phyloP scores from a whole-genome alignment of 805 yeast species.

The Vanderwaltozyma yarrowii region DNA sequence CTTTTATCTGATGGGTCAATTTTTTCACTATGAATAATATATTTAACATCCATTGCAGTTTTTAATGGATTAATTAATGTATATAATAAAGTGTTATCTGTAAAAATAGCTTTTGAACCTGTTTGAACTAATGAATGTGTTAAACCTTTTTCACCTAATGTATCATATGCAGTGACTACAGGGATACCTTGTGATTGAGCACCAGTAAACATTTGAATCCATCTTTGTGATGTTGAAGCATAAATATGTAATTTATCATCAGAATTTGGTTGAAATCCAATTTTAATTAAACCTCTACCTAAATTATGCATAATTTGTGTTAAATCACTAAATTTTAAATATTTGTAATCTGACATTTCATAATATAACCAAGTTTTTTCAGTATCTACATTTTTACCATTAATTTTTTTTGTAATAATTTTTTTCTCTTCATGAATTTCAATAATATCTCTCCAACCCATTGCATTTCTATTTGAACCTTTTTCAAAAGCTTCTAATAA shows the following conservation, averaged over 20 bases:
- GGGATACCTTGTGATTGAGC: conserved; percentile 72
- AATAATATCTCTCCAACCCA: conserved; percentile 71
- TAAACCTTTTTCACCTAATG: conserved; percentile 81
- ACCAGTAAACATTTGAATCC: conserved; percentile 85
- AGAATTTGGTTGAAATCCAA: conserved; percentile 59
- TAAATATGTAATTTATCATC: conserved; percentile 66
- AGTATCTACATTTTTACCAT: conserved; percentile 61
- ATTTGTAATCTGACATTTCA: conserved; percentile 67
- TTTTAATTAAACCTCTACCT: conserved; percentile 66
- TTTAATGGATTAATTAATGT: conserved; percentile 65
- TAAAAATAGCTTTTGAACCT: conserved; percentile 64
- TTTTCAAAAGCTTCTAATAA: conserved; percentile 49
- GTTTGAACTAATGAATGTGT: conserved; percentile 81
- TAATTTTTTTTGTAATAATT: conserved; percentile 59
- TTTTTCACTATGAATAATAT: conserved; percentile 59
- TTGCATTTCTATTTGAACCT: conserved; percentile 40
- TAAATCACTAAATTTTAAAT: conserved; percentile 52
- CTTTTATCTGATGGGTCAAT: conserved; percentile 56
- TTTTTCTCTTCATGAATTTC: conserved; percentile 72
- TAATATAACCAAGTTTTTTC: conserved; percentile 84
- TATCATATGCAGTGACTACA: conserved; percentile 91
- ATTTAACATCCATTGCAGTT: conserved; percentile 49
- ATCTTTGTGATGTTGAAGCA: conserved; percentile 77
- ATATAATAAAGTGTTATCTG: conserved; percentile 65
- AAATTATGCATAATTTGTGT: conserved; percentile 37